phyloP scores from a whole-genome alignment of 345 rosid genomes.

The Rubroshorea leprosula region DNA sequence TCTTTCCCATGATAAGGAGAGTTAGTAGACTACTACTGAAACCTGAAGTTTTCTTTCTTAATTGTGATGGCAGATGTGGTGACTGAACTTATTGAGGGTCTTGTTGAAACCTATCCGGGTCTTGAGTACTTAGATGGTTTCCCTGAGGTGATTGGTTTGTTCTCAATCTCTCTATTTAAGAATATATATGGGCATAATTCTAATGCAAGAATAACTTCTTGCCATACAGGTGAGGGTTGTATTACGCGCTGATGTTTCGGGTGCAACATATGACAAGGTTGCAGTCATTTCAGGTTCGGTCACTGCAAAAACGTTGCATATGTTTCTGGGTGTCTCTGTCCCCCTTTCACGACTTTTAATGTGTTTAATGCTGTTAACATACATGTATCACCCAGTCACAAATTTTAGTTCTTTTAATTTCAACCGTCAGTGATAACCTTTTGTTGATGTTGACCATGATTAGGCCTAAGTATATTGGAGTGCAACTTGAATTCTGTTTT shows the following conservation, averaged over 20 bases:
- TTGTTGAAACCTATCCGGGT: slow-evolving; percentile 83
- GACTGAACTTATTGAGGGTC: slow-evolving; percentile 92
- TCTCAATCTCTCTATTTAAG: not conserved
- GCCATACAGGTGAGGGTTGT: slow-evolving; percentile 78
- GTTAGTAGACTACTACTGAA: not conserved
- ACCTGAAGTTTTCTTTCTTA: not conserved
- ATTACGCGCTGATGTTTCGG: slow-evolving; percentile 76
- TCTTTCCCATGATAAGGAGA: not conserved
- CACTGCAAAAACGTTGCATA: not conserved
- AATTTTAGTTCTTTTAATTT: not conserved
- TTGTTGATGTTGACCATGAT: not conserved
- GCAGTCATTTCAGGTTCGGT: slow-evolving; percentile 83
- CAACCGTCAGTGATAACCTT: not conserved
- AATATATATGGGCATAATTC: not conserved
- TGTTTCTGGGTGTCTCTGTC: not conserved
- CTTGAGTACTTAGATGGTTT: slow-evolving; percentile 89
- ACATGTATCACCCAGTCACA: not conserved
- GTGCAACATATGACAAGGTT: slow-evolving; percentile 66
- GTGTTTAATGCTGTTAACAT: not conserved
- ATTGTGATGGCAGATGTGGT: slow-evolving; percentile 64
- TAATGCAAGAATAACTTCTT: not conserved
- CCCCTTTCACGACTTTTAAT: not conserved
- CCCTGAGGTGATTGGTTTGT: slow-evolving; percentile 56
- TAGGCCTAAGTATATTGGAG: not conserved
- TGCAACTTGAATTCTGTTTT: not conserved